These are phyloP conservation scores for Beta vulgaris DNA, from an alignment of 148 eudicot genomes.

Conservation along the genomic window DNA sequence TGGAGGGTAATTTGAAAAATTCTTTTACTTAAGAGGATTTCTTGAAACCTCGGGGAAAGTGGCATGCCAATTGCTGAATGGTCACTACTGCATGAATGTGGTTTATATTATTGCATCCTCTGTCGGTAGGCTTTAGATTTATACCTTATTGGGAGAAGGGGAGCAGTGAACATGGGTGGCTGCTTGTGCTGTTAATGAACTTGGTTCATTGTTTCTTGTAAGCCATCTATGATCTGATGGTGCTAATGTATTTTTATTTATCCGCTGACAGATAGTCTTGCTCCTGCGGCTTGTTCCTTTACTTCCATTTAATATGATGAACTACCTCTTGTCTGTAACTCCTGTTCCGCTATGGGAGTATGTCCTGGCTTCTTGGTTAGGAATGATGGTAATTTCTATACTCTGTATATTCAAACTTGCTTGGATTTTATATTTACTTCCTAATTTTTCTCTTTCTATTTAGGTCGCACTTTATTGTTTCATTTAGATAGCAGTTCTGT, in stretches of 20 bases:
- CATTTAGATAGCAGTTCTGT: not conserved
- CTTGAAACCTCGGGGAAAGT: not conserved
- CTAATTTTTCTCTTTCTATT: not conserved
- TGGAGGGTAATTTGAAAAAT: not conserved
- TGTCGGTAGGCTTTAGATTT: not conserved
- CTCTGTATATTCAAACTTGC: slow-evolving; percentile 10
- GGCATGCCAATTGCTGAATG: not conserved
- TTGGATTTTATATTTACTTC: not conserved
- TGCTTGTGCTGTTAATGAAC: not conserved
- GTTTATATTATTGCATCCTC: not conserved
- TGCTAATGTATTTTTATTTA: slow-evolving; percentile 9
- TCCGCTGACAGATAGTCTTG: slow-evolving; percentile 70
- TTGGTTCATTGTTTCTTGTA: slow-evolving; percentile 1
- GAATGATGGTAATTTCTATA: slow-evolving; percentile 76
- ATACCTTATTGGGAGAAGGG: not conserved
- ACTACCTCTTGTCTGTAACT: slow-evolving; percentile 90
- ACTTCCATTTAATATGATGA: slow-evolving; percentile 88
- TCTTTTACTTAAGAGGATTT: not conserved
- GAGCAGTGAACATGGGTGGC: not conserved
- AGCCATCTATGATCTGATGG: not conserved
- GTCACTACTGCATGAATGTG: not conserved
- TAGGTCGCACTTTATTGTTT: not conserved
- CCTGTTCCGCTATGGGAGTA: slow-evolving; percentile 81
- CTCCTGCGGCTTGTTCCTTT: slow-evolving; percentile 91
- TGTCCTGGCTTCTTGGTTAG: slow-evolving; percentile 89